Conservation (phyloP, 2,329 filamentous ascomycete species). For the Metarhizium album region DNA sequence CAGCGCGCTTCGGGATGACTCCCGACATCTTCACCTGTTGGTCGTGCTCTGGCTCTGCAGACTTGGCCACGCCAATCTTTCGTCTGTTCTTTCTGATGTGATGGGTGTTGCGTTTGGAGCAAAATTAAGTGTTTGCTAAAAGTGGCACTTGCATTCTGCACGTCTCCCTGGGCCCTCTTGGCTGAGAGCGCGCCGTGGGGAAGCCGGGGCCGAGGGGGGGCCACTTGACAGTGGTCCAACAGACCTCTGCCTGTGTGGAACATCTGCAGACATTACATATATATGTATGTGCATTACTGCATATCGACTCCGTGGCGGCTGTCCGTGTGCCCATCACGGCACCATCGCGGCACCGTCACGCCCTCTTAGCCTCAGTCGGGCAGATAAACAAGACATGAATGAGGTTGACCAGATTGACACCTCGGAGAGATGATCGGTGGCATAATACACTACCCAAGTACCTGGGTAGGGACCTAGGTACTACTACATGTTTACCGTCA, state of each 20-base stretch:
- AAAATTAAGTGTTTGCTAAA: background rate
- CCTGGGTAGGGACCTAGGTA: too few species aligned
- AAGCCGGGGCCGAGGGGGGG: too few species aligned
- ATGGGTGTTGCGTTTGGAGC: background rate
- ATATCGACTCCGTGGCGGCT: background rate
- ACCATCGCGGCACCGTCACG: background rate
- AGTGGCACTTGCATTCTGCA: background rate
- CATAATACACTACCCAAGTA: too few species aligned
- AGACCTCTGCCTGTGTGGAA: too few species aligned
- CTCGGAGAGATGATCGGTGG: too few species aligned
- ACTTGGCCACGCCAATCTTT: background rate
- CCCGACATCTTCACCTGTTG: background rate
- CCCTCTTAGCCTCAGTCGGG: background rate
- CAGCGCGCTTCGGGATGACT: background rate
- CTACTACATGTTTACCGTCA: too few species aligned
- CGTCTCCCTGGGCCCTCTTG: background rate
- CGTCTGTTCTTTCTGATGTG: background rate
- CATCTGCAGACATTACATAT: too few species aligned
- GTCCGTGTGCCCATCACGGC: background rate
- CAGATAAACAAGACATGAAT: too few species aligned
- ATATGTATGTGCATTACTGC: too few species aligned
- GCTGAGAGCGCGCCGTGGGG: background rate
- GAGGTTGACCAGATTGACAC: too few species aligned
- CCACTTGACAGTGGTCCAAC: too few species aligned
- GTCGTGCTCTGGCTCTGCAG: background rate